These are phyloP conservation scores for Saccharomycopsis sp. DNA, from an alignment of 805 yeast species.

Conservation along the genomic window DNA sequence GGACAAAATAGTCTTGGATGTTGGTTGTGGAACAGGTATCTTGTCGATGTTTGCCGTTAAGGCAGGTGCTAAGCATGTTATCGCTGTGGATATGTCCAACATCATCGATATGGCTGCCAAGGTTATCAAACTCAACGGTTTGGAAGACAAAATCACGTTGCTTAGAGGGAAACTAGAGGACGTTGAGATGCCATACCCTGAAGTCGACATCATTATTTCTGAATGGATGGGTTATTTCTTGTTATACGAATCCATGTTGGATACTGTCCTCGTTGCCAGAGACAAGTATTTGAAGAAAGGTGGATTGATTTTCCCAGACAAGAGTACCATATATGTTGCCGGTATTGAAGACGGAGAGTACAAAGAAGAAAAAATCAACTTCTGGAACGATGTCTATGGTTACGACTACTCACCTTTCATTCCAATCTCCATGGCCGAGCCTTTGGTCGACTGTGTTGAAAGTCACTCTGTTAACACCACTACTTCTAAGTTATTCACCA, in stretches of 20 bases:
- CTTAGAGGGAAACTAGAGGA: slow-evolving; percentile 93
- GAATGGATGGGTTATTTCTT: slow-evolving; percentile 99
- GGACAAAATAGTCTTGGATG: slow-evolving; percentile 91
- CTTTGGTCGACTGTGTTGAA: slow-evolving; percentile 93
- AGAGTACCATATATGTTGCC: slow-evolving; percentile 82
- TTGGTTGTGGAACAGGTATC: slow-evolving; percentile 98
- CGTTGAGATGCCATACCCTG: slow-evolving; percentile 71
- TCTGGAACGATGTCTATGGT: slow-evolving; percentile 97
- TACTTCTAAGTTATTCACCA: slow-evolving; percentile 60
- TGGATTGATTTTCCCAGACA: slow-evolving; percentile 93
- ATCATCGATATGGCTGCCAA: slow-evolving; percentile 95
- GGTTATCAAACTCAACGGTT: slow-evolving; percentile 78
- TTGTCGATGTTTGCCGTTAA: slow-evolving; percentile 96
- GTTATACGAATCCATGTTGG: slow-evolving; percentile 95
- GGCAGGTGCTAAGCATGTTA: slow-evolving; percentile 98
- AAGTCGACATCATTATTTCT: slow-evolving; percentile 90
- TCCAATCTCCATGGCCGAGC: slow-evolving; percentile 82
- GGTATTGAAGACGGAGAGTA: slow-evolving; percentile 90
- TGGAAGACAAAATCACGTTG: slow-evolving; percentile 77
- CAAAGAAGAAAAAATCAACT: slow-evolving; percentile 83
- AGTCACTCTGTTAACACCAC: slow-evolving; percentile 69
- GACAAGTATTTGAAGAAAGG: slow-evolving; percentile 73
- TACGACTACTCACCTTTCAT: slow-evolving; percentile 92
- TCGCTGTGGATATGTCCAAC: slow-evolving; percentile 95
- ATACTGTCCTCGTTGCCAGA: slow-evolving; percentile 90